Evolutionary conservation across 768 basidiomycete species (phyloP).

Genomic region (Podaxis sp.): DNA sequence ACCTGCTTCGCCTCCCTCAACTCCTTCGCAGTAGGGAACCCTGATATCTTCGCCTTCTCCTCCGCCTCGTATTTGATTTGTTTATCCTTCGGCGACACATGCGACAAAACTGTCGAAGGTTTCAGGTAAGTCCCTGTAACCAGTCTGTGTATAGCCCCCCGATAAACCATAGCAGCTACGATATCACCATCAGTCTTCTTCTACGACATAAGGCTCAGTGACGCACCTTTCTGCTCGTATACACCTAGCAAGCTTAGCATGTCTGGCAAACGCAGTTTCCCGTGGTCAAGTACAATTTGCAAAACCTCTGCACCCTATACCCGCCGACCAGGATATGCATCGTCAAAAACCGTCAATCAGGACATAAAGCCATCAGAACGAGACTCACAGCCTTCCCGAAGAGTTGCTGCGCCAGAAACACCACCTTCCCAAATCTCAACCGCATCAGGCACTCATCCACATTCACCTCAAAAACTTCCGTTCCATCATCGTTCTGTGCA

Average conservation of each 20-base stretch:
- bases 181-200: not conserved
- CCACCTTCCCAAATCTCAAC: slow-evolving; percentile 78
- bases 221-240: slow-evolving; percentile 55
- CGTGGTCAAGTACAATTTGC: slow-evolving; percentile 74
- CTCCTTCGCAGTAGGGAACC: slow-evolving; percentile 80
- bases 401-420: slow-evolving; percentile 65
- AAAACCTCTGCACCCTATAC: slow-evolving; percentile 72
- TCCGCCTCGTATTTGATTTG: slow-evolving; percentile 77
- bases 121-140: slow-evolving; percentile 74
- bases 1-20: slow-evolving; percentile 66
- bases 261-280: slow-evolving; percentile 76
- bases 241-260: slow-evolving; percentile 51
- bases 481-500: slow-evolving; percentile 63
- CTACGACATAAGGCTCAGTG: not conserved
- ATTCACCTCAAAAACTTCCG: slow-evolving; percentile 79
- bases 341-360: not conserved
- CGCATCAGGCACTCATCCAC: slow-evolving; percentile 78
- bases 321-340: not conserved
- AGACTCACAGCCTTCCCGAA: slow-evolving; percentile 66
- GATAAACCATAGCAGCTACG: slow-evolving; percentile 38
- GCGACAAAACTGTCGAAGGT: slow-evolving; percentile 73
- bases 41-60: slow-evolving; percentile 66
- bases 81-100: slow-evolving; percentile 77
- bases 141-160: slow-evolving; percentile 62
- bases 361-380: not conserved